Percentiles rank a stretch among this genome's conserved stretches.
These are phyloP conservation scores for Rhynchospora tenuis DNA, from an alignment of 176 grass and related monocot genomes.

Conservation along the genomic window DNA sequence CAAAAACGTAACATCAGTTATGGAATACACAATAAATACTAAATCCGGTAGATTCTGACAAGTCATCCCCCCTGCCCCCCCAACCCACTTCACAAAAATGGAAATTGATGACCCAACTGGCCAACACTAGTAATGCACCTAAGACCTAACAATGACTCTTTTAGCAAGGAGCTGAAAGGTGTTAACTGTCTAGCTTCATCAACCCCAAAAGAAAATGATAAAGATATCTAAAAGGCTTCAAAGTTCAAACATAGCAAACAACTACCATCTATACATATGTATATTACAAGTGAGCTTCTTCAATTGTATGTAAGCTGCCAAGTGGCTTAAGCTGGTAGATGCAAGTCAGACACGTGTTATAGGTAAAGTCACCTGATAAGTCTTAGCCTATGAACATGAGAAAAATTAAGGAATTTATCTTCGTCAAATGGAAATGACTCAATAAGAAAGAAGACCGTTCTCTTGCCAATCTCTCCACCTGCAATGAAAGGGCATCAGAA, in stretches of 20 bases:
- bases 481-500: not conserved
- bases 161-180: not conserved
- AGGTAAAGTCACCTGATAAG: slow-evolving; percentile 53
- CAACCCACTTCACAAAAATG: not conserved
- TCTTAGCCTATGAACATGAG: slow-evolving; percentile 29
- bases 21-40: not conserved
- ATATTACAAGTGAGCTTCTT: not conserved
- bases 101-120: not conserved
- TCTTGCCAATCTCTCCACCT: slow-evolving; percentile 76
- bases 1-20: too few relatives aligned
- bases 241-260: not conserved
- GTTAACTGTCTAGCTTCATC: not conserved
- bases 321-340: slow-evolving; percentile 36
- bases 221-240: not conserved
- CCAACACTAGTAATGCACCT: too few relatives aligned
- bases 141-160: not conserved
- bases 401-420: slow-evolving; percentile 53
- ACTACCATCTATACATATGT: not conserved
- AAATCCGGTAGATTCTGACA: too few relatives aligned
- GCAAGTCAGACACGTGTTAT: slow-evolving; percentile 61
- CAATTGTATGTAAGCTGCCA: not conserved
- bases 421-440: slow-evolving; percentile 81
- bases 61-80: too few relatives aligned
- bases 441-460: slow-evolving; percentile 60
- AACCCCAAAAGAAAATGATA: not conserved